These are phyloP conservation scores for Solanum etuberosum DNA, from an alignment of 257 asterid genomes.

Conservation along the genomic window DNA sequence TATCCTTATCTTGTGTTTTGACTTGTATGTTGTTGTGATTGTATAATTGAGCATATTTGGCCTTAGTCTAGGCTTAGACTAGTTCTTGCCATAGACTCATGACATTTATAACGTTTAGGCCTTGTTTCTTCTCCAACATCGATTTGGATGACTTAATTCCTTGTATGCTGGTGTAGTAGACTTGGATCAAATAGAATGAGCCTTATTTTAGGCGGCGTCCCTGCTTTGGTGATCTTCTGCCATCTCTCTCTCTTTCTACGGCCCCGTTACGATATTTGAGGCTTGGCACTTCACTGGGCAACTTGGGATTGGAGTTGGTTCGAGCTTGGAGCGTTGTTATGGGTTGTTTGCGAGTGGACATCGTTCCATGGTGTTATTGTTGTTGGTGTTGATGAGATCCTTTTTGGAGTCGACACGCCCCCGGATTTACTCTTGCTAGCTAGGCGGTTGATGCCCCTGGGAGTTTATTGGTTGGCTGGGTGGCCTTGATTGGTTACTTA, in stretches of 20 bases:
- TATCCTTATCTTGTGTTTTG: not conserved
- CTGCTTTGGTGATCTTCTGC: not conserved
- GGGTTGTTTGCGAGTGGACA: not conserved
- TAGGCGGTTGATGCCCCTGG: not conserved
- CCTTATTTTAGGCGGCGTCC: not conserved
- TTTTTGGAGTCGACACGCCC: not conserved
- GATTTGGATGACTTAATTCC: not conserved
- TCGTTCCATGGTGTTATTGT: not conserved
- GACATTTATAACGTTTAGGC: not conserved
- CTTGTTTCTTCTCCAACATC: not conserved
- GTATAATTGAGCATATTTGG: not conserved
- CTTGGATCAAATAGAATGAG: no score
- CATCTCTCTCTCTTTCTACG: not conserved
- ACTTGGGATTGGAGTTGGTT: not conserved
- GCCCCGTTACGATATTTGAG: not conserved
- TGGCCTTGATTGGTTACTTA: not conserved
- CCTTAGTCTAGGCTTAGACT: not conserved
- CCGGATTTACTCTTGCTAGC: not conserved
- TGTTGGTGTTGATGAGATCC: not conserved
- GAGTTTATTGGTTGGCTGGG: not conserved
- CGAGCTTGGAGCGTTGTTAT: not conserved
- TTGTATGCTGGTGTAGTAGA: not conserved
- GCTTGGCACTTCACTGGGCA: not conserved
- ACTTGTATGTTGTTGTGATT: not conserved
- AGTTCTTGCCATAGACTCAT: not conserved